phyloP scores from a whole-genome alignment of 805 yeast genomes.

The Isabelozyma rhagii region DNA sequence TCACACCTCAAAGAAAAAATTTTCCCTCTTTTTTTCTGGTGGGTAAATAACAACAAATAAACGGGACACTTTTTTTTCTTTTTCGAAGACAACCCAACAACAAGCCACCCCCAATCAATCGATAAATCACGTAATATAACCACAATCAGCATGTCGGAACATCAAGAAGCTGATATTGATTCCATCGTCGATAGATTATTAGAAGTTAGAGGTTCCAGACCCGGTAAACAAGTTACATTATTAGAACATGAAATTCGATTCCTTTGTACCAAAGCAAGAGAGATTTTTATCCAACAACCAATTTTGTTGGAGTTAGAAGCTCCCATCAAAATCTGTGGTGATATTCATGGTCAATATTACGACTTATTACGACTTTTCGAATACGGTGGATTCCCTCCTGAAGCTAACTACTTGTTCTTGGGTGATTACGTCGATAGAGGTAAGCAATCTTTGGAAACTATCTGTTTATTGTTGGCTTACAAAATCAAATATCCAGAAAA shows the following conservation, averaged over 20 bases:
- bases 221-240: constrained; percentile 87
- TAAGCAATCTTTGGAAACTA: constrained; percentile 90
- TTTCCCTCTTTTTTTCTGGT: background rate
- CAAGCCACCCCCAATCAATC: background rate
- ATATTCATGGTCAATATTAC: constrained; percentile 92
- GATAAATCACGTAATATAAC: constrained; percentile 1
- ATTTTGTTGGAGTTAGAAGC: constrained; percentile 88
- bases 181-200: constrained; percentile 87
- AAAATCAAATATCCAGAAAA: constrained; percentile 94
- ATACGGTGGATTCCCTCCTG: constrained; percentile 96
- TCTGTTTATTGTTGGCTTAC: constrained; percentile 83
- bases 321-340: constrained; percentile 91
- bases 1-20: background rate
- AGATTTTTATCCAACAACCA: constrained; percentile 91
- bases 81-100: too few relatives aligned
- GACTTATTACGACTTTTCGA: constrained; percentile 87
- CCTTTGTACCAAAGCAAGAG: constrained; percentile 91
- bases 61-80: too few relatives aligned
- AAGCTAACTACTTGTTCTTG: constrained; percentile 83
- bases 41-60: background rate
- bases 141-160: constrained; percentile 3
- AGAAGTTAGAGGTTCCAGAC: constrained; percentile 93
- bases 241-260: constrained; percentile 86
- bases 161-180: constrained; percentile 78
- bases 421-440: constrained; percentile 97